A percentile compares a stretch with the other conserved stretches of the same genome.
Conservation (phyloP, 495 filamentous ascomycete genomes). For the Glonium stellatum region DNA sequence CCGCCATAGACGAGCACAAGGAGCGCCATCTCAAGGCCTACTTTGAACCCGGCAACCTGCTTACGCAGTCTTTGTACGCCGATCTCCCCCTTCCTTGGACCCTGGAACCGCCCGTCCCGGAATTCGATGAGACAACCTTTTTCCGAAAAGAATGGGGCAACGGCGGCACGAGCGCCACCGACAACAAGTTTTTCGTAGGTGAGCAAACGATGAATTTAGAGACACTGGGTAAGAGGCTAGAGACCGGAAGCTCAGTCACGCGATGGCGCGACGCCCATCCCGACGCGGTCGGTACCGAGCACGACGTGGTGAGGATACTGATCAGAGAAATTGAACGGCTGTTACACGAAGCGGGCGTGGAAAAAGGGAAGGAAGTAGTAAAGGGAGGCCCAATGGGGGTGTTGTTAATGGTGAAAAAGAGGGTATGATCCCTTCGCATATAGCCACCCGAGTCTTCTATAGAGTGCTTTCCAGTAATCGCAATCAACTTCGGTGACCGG, state of each 20-base stretch:
- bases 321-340: constrained; percentile 9
- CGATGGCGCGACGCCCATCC: constrained; percentile 47
- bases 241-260: constrained; percentile 41
- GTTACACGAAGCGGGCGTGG: constrained; percentile 21
- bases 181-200: constrained; percentile 27
- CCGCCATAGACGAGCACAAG: constrained; percentile 33
- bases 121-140: constrained; percentile 41
- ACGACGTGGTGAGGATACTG: constrained; percentile 14
- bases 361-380: constrained; percentile 18
- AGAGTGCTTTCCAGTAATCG: too few species aligned
- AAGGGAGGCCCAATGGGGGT: constrained; percentile 8
- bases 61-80: constrained; percentile 37
- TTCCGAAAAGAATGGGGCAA: constrained; percentile 40
- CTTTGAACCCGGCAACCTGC: constrained; percentile 34
- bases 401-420: constrained; percentile 24
- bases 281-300: constrained; percentile 25
- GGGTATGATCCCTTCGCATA: constrained; percentile 3
- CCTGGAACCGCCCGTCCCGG: constrained; percentile 29
- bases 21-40: constrained; percentile 33
- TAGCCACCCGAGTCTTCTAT: too few species aligned
- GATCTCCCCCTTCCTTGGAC: constrained; percentile 49
- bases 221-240: constrained; percentile 33
- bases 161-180: constrained; percentile 28
- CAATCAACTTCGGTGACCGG: too few species aligned
- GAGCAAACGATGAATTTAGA: constrained; percentile 28